Conservation (phyloP, 805 yeast species). For the Sporopachydermia quercuum region DNA sequence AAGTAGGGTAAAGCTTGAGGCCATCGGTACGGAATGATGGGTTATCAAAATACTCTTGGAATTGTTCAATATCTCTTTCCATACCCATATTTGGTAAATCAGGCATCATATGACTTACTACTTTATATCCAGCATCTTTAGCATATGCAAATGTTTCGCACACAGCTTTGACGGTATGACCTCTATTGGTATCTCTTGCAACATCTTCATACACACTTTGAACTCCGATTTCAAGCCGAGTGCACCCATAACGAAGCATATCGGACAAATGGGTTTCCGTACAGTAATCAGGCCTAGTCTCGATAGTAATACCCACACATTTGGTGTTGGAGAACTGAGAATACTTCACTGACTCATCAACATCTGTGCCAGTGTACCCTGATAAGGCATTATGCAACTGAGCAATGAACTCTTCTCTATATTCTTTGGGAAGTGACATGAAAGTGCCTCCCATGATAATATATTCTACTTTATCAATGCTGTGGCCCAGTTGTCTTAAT, state of each 20-base stretch:
- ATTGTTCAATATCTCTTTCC: constrained; percentile 95
- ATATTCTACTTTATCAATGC: constrained; percentile 94
- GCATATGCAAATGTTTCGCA: constrained; percentile 91
- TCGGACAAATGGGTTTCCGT: constrained; percentile 90
- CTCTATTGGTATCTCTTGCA: constrained; percentile 95
- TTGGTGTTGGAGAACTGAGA: constrained; percentile 92
- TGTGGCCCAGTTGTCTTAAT: constrained; percentile 85
- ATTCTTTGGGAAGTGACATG: constrained; percentile 84
- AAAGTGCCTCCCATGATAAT: constrained; percentile 99
- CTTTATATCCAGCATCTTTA: constrained; percentile 97
- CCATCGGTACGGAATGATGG: constrained; percentile 98
- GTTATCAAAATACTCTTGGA: constrained; percentile 89
- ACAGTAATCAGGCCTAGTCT: constrained; percentile 97
- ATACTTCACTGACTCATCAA: constrained; percentile 81
- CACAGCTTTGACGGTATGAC: constrained; percentile 92
- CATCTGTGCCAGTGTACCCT: constrained; percentile 74
- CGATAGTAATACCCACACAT: constrained; percentile 97
- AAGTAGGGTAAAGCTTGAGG: constrained; percentile 84
- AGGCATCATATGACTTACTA: constrained; percentile 99
- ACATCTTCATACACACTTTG: constrained; percentile 97
- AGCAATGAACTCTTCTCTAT: constrained; percentile 78
- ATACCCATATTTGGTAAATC: constrained; percentile 96
- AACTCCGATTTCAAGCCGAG: constrained; percentile 92
- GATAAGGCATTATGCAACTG: constrained; percentile 90
- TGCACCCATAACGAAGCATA: constrained; percentile 93